Base-by-base conservation (phyloP, 2,329 filamentous ascomycete species). In the Xylaria arbuscula region DNA sequence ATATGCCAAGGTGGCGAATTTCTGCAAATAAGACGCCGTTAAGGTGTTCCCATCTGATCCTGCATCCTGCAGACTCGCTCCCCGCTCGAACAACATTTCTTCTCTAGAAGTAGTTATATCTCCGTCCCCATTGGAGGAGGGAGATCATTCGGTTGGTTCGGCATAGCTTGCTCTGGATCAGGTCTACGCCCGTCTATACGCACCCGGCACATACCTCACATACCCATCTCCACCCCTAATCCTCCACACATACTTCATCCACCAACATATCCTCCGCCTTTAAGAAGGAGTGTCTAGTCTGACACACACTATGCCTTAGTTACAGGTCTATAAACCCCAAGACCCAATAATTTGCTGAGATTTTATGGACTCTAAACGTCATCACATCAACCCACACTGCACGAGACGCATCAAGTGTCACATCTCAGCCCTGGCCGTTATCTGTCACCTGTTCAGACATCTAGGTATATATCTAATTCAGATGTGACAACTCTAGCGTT, bases 401-500 rank as follows among this genome's bases (percentile, higher is more conserved):
- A 60, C 28, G 42, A 59, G 56, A 57, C 56, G 66, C 61, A 57
- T 51, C 15, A 56, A 64, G 42, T 24, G 13, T 47, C 56, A 53
- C 50, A 28, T 61, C 19, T 65, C 51, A 68, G 66, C 62, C 66
- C 56, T 42, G 38, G 38, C 45, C 56, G 62, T 48, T 61, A 56
- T 36, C 54, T 40, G 51, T 13, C 57, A 58, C 57, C 6, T 59
- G 50, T 34, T 22, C 19, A 28, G 40, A 53, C 36, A 54, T 24
- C 13, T 17, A 54, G 51, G 17, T 54, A 54, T 36, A 10, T 54
- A 38, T 17, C n/a, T n/a, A 24, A 34, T 17, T 9, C 13, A 22
- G 24, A 19, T 17, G 11, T 11, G 22, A 55, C 40, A 24, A 17
- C 15, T 15, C 1, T 51, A 60, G 10, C 50, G 24, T 61, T 28